Conservation (phyloP, 345 rosid genomes). For the Erucastrum elatum region DNA sequence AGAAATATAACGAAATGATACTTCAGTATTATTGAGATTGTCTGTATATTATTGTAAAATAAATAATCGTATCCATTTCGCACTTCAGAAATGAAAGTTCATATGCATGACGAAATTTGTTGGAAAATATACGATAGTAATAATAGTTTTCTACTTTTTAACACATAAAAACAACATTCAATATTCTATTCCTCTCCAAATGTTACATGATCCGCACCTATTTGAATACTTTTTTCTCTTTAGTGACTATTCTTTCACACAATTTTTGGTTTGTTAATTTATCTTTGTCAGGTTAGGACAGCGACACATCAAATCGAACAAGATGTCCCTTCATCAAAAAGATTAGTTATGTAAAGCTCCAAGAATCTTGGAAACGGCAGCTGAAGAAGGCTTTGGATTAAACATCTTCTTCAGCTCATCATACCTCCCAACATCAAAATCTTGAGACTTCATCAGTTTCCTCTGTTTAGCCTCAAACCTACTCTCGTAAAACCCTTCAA, state of each 20-base stretch:
- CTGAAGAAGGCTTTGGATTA: slow-evolving; percentile 36
- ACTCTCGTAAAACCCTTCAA: slow-evolving; percentile 81
- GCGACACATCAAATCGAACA: background rate
- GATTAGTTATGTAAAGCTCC: slow-evolving; percentile 20
- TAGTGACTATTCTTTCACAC: slow-evolving; percentile 4
- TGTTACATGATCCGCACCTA: slow-evolving; percentile 30
- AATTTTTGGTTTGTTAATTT: background rate
- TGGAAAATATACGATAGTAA: background rate
- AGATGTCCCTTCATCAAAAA: background rate
- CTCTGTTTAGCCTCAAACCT: slow-evolving; percentile 67
- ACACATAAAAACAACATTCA: background rate
- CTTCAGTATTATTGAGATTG: background rate
- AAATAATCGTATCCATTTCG: background rate
- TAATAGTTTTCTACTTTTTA: background rate
- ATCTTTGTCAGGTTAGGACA: slow-evolving; percentile 29
- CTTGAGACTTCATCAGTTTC: slow-evolving; percentile 48
- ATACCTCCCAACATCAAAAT: slow-evolving; percentile 62
- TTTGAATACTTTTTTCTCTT: background rate
- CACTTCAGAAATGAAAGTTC: background rate
- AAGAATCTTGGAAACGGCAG: slow-evolving; percentile 31
- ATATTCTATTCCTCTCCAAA: slow-evolving; percentile 10
- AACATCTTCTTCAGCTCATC: slow-evolving; percentile 51
- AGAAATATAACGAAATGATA: background rate
- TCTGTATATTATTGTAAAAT: background rate
- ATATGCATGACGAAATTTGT: background rate